Evolutionary conservation across 495 filamentous ascomycete species (phyloP).

Genomic region (Trichoderma reesei): DNA sequence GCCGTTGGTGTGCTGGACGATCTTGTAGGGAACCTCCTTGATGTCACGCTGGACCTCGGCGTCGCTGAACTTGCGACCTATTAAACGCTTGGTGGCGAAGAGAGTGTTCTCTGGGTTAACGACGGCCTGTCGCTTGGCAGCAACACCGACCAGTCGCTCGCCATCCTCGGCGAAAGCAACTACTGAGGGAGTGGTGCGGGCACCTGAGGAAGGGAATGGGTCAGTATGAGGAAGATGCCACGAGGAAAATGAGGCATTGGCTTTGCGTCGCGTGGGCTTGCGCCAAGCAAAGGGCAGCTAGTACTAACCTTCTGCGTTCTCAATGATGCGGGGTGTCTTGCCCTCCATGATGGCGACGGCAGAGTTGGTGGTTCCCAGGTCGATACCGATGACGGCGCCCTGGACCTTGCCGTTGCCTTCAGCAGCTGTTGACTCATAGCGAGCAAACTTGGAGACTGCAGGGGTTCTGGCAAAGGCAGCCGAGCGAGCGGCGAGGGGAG

Average conservation of each 20-base stretch:
- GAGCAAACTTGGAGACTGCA: conserved; percentile 39
- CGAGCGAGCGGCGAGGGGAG: conserved; percentile 47
- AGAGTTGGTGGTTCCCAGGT: conserved; percentile 97
- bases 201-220: conserved; percentile 41
- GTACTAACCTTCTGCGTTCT: conserved; percentile 81
- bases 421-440: conserved; percentile 69
- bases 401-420: conserved; percentile 56
- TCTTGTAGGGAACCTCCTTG: conserved; percentile 98
- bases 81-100: conserved; percentile 98
- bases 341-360: conserved; percentile 98
- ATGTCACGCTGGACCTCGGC: conserved; percentile 94
- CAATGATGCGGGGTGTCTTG: conserved; percentile 88
- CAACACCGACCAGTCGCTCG: conserved; percentile 94
- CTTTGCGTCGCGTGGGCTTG: too few relatives aligned
- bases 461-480: conserved; percentile 44
- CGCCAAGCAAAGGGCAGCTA: too few relatives aligned
- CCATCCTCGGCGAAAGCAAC: conserved; percentile 96
- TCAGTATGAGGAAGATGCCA: conserved; percentile 8
- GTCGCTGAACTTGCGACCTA: conserved; percentile 97
- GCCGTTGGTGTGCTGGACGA: conserved; percentile 94
- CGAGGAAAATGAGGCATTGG: conserved; percentile 7
- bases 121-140: conserved; percentile 97
- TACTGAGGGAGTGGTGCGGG: conserved; percentile 91
- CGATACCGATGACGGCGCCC: conserved; percentile 96
- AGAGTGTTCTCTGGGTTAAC: conserved; percentile 99